Conservation (phyloP, 306 rosid genomes). For the Crataegus laevigata region DNA sequence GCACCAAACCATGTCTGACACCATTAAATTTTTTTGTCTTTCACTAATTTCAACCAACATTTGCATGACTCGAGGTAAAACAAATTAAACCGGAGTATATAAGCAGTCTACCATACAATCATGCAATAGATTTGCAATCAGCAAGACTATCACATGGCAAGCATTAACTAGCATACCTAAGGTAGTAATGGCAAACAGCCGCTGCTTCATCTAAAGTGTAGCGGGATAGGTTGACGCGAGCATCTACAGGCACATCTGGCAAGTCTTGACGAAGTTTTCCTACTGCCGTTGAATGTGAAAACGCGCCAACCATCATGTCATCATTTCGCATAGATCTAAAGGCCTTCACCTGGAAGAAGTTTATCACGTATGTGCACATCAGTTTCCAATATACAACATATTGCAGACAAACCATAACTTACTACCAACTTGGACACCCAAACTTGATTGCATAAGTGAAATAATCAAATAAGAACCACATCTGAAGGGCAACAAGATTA, state of each 20-base stretch:
- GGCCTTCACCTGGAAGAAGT: slow-evolving; percentile 74
- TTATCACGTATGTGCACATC: neutral
- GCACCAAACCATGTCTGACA: neutral
- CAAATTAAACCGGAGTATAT: neutral
- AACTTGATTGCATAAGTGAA: neutral
- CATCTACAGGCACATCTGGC: slow-evolving; percentile 82
- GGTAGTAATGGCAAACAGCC: slow-evolving; percentile 76
- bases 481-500: neutral
- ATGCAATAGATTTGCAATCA: neutral
- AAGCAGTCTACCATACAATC: neutral
- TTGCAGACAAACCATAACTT: neutral
- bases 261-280: slow-evolving; percentile 87
- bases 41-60: neutral
- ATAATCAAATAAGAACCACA: neutral
- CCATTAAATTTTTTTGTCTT: neutral
- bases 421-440: neutral
- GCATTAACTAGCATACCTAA: slow-evolving; percentile 42
- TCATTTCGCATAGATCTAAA: slow-evolving; percentile 84
- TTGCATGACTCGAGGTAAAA: neutral
- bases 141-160: neutral
- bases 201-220: slow-evolving; percentile 87
- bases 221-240: slow-evolving; percentile 69
- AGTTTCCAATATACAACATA: neutral
- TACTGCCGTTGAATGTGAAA: slow-evolving; percentile 94
- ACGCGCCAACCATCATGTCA: slow-evolving; percentile 97